Evolutionary conservation across 176 grass and related monocot species (phyloP), one percentile per base, ranked within the genome.

Genomic region (Dactylis glomerata): DNA sequence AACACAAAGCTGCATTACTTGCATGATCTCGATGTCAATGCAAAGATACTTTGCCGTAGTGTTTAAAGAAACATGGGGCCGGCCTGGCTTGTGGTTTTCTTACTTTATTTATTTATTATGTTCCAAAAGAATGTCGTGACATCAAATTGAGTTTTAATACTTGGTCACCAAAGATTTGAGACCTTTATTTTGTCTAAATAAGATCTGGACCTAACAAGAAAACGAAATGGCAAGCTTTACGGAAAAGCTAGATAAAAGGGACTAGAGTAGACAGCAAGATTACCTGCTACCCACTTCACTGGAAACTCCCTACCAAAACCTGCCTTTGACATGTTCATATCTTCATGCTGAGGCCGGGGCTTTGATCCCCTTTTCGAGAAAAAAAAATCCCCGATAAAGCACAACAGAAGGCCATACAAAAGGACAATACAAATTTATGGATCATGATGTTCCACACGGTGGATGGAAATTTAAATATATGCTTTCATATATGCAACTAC

Each of bases 131-230:
- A 82, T 56, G 50, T 84, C 15, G 55, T 19, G 9, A 13, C 45
- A 22, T 59, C 12, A 68, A 33, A 76, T 17, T 57, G 49, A 76
- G 68, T 63, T 38, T 36, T 8, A 62, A 32, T 46, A 62, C 41
- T 42, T 47, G 24, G 30, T 45, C 24, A 37, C 72, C 63, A 82
- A 24, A 52, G 13, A 28, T 72, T 34, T 65, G 28, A 10, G 41
- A 30, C 69, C 69, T 46, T 73, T 73, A 13, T 73, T 34, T 73
- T 73, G 2, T 28, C n/a, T 17, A 46, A 73, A 73, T 45, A 46
- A 10, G 69, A 73, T 73, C 42, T 27, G 66, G 79, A 83, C 83
- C 88, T 86, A 86, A 86, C 88, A 28, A 12, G 79, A 86, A 68
- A 83, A 49, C 52, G 84, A 73, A 79, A 66, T n/a, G 16, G 2